Base-by-base conservation (phyloP, 192 early-diverging fungal genomes). In the Coemansia sp. region DNA sequence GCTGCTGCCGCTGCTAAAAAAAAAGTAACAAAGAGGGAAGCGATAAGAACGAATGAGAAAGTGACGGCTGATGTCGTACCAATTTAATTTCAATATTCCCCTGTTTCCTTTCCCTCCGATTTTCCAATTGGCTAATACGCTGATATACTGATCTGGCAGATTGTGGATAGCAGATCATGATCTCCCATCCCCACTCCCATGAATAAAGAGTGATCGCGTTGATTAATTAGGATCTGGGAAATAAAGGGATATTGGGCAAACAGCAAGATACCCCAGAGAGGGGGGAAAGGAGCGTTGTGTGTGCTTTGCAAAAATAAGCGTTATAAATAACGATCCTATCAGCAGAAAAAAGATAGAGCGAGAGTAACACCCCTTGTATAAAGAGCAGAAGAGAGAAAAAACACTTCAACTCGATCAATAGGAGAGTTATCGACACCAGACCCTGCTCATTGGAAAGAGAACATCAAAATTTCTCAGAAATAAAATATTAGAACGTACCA, bases 381-480 rank as follows among this genome's bases (percentile, higher is more conserved):
- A 38, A 13, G 19, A 61, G 9, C 9, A 23, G 47, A 60, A 23
- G n/a, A 52, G n/a, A 52, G 45, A 56, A 69, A 56, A 70, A 19
- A 56, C 69, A 59, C 44, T 44, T 70, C 54, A 63, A 45, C 23
- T 61, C 37, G 48, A 5, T 19, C 62, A 21, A 50, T 63, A 37
- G 54, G 11, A 37, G 21, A 5, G 23, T 44, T 56, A 64, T 8
- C 32, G 26, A n/a, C 38, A 16, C 26, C 32, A 18, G 9, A 23
- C 15, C 39, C 45, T 16, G 16, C 11, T 47, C 18, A 8, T 13
- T 48, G 18, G 53, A 38, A 16, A 64, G 65, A 10, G 21, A 43
- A 42, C 4, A 18, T 8, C 59, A 71, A 71, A 76, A 76, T 40
- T 71, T 76, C 21, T 65, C 69, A 71, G 62, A 58, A 76, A 57